These are phyloP conservation scores for Schizochytrium sp. DNA, from an alignment of 108 stramenopile species.

Conservation along the genomic window DNA sequence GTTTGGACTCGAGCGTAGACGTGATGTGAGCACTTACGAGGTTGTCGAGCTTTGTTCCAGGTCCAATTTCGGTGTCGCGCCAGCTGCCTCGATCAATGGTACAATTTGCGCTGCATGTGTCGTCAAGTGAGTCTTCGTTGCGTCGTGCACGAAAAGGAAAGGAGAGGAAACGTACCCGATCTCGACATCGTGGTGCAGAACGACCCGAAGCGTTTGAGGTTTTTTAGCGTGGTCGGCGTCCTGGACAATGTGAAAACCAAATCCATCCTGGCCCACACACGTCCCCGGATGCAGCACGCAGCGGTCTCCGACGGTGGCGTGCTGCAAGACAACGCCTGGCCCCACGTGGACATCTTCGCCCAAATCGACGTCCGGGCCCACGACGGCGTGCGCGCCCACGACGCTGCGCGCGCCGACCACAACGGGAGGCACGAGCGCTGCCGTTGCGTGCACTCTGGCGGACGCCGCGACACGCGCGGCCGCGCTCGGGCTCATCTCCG, in stretches of 20 bases:
- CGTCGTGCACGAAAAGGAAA: too few species aligned
- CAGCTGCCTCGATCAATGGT: background rate
- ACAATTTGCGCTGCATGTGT: background rate
- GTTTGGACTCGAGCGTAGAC: too few species aligned
- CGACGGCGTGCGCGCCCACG: background rate
- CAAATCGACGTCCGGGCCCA: background rate
- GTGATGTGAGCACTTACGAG: background rate
- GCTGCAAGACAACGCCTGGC: background rate
- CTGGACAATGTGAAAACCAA: background rate
- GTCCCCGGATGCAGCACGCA: background rate
- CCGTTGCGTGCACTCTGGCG: background rate
- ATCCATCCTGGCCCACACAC: conserved; percentile 4
- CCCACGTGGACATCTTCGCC: background rate
- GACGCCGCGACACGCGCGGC: background rate
- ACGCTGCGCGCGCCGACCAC: background rate
- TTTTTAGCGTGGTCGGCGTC: background rate
- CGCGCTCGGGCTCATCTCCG: background rate
- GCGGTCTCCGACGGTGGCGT: background rate
- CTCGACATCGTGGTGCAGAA: background rate
- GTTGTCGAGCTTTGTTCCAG: background rate
- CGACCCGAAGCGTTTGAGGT: background rate
- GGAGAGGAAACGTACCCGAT: background rate
- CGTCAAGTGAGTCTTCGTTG: background rate
- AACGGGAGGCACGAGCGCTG: background rate
- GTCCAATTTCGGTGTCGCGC: background rate